phyloP scores from a whole-genome alignment of 495 filamentous ascomycete genomes.

The Poronia punctata region DNA sequence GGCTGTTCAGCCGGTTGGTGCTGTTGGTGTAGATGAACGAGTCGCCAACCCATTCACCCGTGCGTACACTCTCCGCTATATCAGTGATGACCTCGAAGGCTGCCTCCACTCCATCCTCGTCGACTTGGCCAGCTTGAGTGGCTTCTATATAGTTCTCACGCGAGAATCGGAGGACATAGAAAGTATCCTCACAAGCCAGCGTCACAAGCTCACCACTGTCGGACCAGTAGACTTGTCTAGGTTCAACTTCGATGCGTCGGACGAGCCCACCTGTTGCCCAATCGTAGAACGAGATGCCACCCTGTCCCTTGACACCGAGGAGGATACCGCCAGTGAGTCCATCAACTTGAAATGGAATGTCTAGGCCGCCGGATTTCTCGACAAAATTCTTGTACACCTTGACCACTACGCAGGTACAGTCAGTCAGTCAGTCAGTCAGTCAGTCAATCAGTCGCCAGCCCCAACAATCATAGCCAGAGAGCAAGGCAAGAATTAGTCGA shows the following conservation, averaged over 20 bases:
- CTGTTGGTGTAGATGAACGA: slow-evolving; percentile 98
- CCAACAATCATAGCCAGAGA: no score
- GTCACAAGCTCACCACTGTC: slow-evolving; percentile 90
- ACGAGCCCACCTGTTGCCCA: slow-evolving; percentile 88
- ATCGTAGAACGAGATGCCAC: slow-evolving; percentile 91
- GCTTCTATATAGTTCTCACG: slow-evolving; percentile 80
- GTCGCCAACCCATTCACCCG: slow-evolving; percentile 97
- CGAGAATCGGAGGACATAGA: slow-evolving; percentile 88
- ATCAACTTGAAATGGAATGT: slow-evolving; percentile 94
- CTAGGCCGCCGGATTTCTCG: slow-evolving; percentile 78
- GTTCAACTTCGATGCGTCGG: slow-evolving; percentile 91
- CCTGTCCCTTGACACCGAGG: slow-evolving; percentile 91
- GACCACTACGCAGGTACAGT: no score
- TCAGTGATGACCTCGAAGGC: slow-evolving; percentile 94
- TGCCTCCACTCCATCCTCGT: slow-evolving; percentile 96
- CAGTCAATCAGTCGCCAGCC: no score
- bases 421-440: no score
- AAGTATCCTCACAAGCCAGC: slow-evolving; percentile 90
- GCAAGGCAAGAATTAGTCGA: no score
- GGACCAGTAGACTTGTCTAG: slow-evolving; percentile 92
- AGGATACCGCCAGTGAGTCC: slow-evolving; percentile 84
- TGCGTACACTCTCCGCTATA: slow-evolving; percentile 87
- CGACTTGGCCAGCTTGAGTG: slow-evolving; percentile 69
- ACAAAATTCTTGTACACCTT: slow-evolving; percentile 98
- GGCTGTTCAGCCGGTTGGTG: slow-evolving; percentile 94